A percentile compares a stretch with the other conserved stretches of the same genome.
Evolutionary conservation across 148 eudicot genomes (phyloP).

Genomic region (Gaultheria prostrata): DNA sequence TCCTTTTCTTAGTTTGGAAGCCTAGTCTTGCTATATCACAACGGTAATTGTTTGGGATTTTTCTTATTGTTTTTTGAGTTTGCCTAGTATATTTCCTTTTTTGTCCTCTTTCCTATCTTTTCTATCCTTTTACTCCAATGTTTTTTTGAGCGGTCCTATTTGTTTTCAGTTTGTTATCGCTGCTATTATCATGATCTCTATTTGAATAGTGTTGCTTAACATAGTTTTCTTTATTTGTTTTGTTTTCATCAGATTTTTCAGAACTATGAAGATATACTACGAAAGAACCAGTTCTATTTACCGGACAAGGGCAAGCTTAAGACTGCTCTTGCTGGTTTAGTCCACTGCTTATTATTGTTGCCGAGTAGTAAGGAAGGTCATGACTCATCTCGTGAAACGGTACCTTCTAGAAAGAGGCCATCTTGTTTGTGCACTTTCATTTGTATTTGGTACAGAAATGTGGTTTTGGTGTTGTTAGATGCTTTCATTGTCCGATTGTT

Average conservation of each 20-base stretch:
- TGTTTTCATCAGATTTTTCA: constrained; percentile 51
- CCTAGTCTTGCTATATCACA: not conserved
- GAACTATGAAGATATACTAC: constrained; percentile 65
- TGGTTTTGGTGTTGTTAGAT: not conserved
- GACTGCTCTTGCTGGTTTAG: constrained; percentile 59
- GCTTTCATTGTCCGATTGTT: not conserved
- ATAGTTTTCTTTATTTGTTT: not conserved
- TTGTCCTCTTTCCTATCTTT: not conserved
- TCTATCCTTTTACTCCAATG: not conserved
- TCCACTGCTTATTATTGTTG: constrained; percentile 74
- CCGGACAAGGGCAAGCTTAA: constrained; percentile 81
- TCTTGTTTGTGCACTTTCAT: constrained; percentile 8
- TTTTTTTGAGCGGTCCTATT: not conserved
- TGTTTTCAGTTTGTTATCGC: not conserved
- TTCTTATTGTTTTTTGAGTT: not conserved
- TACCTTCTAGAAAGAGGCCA: constrained; percentile 24
- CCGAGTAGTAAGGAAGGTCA: constrained; percentile 42
- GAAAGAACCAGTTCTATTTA: constrained; percentile 65
- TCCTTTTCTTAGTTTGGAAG: not conserved
- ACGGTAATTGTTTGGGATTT: not conserved
- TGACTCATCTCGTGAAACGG: constrained; percentile 36
- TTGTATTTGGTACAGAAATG: not conserved
- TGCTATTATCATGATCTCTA: not conserved
- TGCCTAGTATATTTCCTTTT: not conserved
- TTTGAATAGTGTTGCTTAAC: not conserved